Conservation (phyloP, 2,329 filamentous ascomycete genomes). For the Epichloe typhina region DNA sequence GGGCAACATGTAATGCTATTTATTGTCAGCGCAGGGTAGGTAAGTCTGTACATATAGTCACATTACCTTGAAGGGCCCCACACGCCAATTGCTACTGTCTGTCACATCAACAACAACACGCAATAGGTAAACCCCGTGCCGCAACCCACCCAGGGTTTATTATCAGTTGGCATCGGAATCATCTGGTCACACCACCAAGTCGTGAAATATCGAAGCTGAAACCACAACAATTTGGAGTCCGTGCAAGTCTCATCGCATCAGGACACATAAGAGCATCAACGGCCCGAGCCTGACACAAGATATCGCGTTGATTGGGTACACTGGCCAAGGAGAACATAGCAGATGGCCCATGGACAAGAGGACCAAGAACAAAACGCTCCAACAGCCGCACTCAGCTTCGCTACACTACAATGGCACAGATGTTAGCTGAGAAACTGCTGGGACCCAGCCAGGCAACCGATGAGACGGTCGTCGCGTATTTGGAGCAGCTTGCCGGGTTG, state of each 20-base stretch:
- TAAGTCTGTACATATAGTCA: not conserved
- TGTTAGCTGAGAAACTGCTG: conserved; percentile 20
- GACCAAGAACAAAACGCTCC: not conserved
- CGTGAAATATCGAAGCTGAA: no score
- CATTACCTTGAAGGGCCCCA: not conserved
- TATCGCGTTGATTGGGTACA: not conserved
- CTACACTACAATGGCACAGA: conserved; percentile 21
- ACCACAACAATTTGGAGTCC: no score
- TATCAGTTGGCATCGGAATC: no score
- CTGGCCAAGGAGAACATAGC: not conserved
- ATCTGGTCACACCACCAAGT: no score
- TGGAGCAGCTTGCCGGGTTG: conserved; percentile 64
- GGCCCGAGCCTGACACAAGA: not conserved
- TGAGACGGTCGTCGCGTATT: conserved; percentile 51
- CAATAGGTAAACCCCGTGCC: no score
- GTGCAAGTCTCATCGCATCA: no score
- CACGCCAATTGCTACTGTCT: no score
- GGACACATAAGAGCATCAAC: not conserved
- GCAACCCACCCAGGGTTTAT: no score
- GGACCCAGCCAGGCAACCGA: conserved; percentile 26
- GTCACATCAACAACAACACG: no score
- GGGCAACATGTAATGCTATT: no score
- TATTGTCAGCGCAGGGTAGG: not conserved
- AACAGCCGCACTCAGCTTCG: not conserved
- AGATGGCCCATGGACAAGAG: not conserved